Percentiles rank a stretch among this genome's conserved stretches.
These are phyloP conservation scores for Ophiostoma pallidulum DNA, from an alignment of 2,329 filamentous ascomycete species.

Conservation along the genomic window DNA sequence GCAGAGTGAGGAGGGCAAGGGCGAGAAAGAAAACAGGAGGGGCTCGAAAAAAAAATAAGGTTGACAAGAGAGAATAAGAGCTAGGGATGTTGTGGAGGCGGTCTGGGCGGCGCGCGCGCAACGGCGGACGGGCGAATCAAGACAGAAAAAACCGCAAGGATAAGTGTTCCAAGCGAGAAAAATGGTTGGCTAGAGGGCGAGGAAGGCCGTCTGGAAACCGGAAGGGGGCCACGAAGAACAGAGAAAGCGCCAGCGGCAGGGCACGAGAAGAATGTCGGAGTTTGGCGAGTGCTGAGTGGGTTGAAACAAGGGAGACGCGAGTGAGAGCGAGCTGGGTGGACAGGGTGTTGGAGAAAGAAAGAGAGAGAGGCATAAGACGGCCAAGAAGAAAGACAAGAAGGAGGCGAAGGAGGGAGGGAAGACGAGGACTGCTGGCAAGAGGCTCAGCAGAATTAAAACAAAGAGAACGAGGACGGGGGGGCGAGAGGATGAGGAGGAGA, in stretches of 20 bases:
- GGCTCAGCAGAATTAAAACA: neutral
- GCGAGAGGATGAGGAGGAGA: neutral
- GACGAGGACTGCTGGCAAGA: too few species aligned
- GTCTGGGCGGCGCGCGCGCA: constrained; percentile 3
- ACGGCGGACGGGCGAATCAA: constrained; percentile 1
- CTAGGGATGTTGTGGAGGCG: constrained; percentile 7
- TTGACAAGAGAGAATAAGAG: neutral
- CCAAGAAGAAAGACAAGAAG: neutral
- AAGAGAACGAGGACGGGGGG: neutral
- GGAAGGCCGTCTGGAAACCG: constrained; percentile 1
- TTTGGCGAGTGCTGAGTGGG: neutral
- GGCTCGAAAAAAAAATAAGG: neutral
- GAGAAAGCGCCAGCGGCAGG: neutral
- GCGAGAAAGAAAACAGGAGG: neutral
- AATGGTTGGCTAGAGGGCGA: neutral
- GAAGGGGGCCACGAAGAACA: neutral
- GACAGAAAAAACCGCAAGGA: constrained; percentile 2
- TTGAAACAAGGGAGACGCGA: neutral
- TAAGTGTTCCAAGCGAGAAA: constrained; percentile 2
- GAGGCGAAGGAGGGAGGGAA: neutral
- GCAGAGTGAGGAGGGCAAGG: neutral
- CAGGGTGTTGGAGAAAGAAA: neutral
- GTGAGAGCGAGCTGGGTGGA: neutral
- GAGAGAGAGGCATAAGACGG: neutral
- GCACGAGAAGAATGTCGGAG: neutral